Evolutionary conservation across 208 protist species (phyloP), one percentile per base, ranked within the genome.

Genomic region (Kentomonas sorsogonicus): DNA sequence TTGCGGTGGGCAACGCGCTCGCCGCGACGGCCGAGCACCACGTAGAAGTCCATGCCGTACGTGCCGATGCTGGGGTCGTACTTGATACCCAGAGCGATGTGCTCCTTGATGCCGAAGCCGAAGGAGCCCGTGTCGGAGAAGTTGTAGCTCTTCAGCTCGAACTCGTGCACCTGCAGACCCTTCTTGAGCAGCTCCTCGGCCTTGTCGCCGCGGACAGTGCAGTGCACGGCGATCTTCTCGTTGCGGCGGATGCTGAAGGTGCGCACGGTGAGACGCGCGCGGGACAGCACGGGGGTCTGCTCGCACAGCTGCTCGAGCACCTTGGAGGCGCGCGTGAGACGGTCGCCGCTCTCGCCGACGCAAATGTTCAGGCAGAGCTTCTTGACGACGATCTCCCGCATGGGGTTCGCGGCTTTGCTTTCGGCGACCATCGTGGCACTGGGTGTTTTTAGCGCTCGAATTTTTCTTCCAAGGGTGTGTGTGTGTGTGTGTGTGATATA

Each of bases 31-130:
- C 85, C 82, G 53, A 99, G 95, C 55, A 99, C 97, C 60, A 99
- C 97, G 86, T 97, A 99, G 78, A 98, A 96, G 77, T 96, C 89
- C 90, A 97, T 96, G 76, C 97, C 96, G 74, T 98, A 98, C 60
- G 99, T 99, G 89, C 99, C 99, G 36, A 97, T 99, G 60, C 79
- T 87, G 67, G 98, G 98, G 77, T 99, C 99, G 91, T 99, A 99
- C 91, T 99, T 99, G 83, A 99, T 95, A 64, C 99, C 99, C 44
- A 99, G 95, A 93, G 99, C 99, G 67, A 99, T 99, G 95, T 99
- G 99, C 90, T 99, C 99, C 63, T 96, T 81, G 77, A 99, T 99
- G 88, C 99, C 99, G 74, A 99, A 99, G 66, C 98, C 98, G 69
- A 99, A 99, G 97, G 95, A 98, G 69, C 99, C 99, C 39, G 76